Conservation (phyloP, 495 filamentous ascomycete species). For the Cairneyella variabilis region DNA sequence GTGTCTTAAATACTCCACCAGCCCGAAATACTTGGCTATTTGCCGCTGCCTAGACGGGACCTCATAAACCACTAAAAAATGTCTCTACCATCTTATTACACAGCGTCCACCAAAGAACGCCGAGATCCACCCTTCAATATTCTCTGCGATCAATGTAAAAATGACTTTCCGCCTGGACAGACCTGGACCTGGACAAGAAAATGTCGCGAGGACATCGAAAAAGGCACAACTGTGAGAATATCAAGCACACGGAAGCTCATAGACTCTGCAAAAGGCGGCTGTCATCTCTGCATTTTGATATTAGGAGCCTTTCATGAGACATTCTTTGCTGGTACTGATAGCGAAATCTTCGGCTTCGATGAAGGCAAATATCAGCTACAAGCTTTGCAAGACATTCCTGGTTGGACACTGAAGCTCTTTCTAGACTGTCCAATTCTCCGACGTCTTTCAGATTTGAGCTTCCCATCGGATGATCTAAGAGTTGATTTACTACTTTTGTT, state of each 20-base stretch:
- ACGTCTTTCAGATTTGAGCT: neutral
- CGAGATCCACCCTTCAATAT: neutral
- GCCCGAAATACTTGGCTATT: too few relatives aligned
- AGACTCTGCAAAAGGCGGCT: neutral
- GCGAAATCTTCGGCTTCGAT: neutral
- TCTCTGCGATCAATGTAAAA: neutral
- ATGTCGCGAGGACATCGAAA: neutral
- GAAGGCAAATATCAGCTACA: constrained; percentile 1
- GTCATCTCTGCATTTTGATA: neutral
- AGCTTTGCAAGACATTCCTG: neutral
- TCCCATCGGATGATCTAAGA: neutral
- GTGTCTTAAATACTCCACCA: too few relatives aligned
- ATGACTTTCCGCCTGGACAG: neutral
- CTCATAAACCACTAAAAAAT: neutral
- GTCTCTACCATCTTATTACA: neutral
- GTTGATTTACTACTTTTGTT: neutral
- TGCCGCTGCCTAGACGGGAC: neutral
- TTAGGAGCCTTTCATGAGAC: constrained; percentile 1
- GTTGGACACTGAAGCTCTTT: neutral
- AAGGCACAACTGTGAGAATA: neutral
- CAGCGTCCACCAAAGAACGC: neutral
- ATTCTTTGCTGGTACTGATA: neutral
- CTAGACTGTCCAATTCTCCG: neutral
- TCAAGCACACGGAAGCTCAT: neutral
- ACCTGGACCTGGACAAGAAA: neutral